phyloP scores from a whole-genome alignment of 441 rosid genomes.

The Erodium moschatum region DNA sequence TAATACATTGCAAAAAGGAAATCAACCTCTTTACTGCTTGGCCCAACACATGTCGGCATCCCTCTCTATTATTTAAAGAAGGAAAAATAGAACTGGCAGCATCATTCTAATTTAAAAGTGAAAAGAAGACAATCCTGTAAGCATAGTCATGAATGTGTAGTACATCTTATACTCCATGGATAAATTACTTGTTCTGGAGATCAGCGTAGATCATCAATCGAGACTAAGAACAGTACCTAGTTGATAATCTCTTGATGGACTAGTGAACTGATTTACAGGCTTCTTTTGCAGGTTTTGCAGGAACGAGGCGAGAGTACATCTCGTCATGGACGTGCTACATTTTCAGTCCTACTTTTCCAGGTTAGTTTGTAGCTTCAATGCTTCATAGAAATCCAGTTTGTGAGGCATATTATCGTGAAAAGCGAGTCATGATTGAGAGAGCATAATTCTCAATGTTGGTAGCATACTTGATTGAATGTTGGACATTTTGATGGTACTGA shows the following conservation, averaged over 20 bases:
- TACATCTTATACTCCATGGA: neutral
- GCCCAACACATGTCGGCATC: neutral
- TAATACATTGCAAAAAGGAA: too few species aligned
- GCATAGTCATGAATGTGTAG: neutral
- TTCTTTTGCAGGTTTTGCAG: constrained; percentile 73
- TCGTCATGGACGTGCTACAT: constrained; percentile 98
- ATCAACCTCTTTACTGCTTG: neutral
- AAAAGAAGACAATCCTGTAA: neutral
- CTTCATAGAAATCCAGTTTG: constrained; percentile 3
- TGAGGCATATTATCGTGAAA: constrained; percentile 11
- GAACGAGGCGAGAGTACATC: constrained; percentile 99
- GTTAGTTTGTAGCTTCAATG: constrained; percentile 29
- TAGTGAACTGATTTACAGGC: constrained; percentile 19
- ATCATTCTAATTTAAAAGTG: neutral
- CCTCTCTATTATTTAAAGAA: neutral
- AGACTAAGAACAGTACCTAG: neutral
- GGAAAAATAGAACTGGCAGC: neutral
- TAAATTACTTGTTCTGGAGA: neutral
- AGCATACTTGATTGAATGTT: constrained; percentile 3
- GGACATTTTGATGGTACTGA: constrained; percentile 14
- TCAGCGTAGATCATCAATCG: neutral
- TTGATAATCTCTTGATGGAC: constrained; percentile 15
- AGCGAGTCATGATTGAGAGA: constrained; percentile 7
- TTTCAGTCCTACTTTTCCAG: constrained; percentile 96
- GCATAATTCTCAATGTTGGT: constrained; percentile 19